Base-by-base conservation (phyloP, 306 rosid genomes). In the Lablab purpureus region DNA sequence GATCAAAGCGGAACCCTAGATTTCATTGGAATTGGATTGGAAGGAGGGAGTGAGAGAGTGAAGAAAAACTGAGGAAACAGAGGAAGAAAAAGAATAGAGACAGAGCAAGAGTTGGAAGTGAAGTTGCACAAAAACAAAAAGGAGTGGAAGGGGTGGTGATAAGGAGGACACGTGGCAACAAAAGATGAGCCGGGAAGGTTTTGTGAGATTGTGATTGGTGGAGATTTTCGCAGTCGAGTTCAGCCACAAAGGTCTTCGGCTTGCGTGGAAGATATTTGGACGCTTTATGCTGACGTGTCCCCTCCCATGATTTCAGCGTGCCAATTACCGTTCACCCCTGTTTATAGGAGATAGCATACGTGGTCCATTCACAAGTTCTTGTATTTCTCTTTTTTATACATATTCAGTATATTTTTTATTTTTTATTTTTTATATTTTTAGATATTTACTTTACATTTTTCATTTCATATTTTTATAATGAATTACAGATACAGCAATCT, bases 111-210 rank as follows among this genome's bases (percentile, higher is more conserved):
- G 72, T 18, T 19, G 32, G 32, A 41, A 67, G 27, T 66, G 27
- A 64, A 36, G 51, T 66, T 18, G 15, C 52, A 47, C 14, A 14
- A 46, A 4, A 46, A 14, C 7, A 47, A 47, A 15, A 49, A 49
- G 21, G 9, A 3, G 60, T 4, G 4, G 52, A 81, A 34, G 10
- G 43, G 9, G 67, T 87, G 93, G 93, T 85, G 65, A 78, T 58
- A 27, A 69, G 80, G 15, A 43, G 54, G 89, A 87, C 99, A 92
- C 94, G 98, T 93, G 98, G 84, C 92, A 43, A 8, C 0, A 0
- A 5, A 60, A 85, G 93, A 92, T 91, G 85, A 84, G 92, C 21
- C 75, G 0, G 3, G 66, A 45, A 56, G 60, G 65, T 51, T 37
- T 79, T 60, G 65, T 17, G 76, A 64, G 82, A 17, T 32, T 84